phyloP scores from a whole-genome alignment of 2,329 filamentous ascomycete genomes.

The Hypoxylon sp. region DNA sequence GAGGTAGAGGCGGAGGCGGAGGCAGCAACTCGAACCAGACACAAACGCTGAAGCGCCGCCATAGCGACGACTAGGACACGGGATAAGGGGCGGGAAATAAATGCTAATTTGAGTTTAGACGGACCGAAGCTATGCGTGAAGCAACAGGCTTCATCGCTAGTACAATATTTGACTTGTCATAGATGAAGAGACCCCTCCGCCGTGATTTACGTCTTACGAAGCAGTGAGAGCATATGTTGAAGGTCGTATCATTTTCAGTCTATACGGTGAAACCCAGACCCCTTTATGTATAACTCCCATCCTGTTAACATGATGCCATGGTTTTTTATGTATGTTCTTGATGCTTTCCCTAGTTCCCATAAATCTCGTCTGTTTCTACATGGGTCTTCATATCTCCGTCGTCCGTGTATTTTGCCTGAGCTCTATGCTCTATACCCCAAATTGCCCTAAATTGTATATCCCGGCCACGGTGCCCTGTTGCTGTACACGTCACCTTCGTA shows the following conservation, averaged over 20 bases:
- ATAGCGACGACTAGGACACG: neutral
- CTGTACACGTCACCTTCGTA: neutral
- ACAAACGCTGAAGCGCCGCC: conserved; percentile 12
- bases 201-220: neutral
- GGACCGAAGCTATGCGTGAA: neutral
- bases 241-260: neutral
- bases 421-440: neutral
- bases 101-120: neutral
- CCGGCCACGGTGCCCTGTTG: neutral
- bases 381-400: neutral
- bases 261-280: neutral
- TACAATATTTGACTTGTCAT: neutral
- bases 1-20: neutral
- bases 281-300: neutral
- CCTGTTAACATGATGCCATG: neutral
- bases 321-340: neutral
- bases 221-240: neutral
- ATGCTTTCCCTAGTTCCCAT: neutral
- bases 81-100: neutral
- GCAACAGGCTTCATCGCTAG: neutral
- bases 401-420: neutral
- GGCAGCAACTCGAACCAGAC: neutral
- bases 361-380: neutral
- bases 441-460: neutral
- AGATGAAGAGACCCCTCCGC: neutral